Conservation (phyloP, 495 filamentous ascomycete genomes). For the Hypoxylon trugodes region DNA sequence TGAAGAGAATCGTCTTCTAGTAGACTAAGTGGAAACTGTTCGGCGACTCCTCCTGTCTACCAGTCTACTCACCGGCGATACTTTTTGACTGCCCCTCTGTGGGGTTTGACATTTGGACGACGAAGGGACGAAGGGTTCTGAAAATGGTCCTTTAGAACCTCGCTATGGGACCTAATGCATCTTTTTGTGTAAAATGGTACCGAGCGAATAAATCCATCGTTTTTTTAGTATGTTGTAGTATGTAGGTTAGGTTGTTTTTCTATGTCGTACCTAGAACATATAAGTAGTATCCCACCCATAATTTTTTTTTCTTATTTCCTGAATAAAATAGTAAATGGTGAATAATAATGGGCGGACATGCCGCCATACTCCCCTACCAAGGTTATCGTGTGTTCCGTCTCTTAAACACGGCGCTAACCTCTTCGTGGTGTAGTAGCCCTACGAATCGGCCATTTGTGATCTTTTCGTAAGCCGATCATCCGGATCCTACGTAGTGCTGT, state of each 20-base stretch:
- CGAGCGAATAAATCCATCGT: conserved; percentile 9
- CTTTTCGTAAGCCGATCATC: conserved; percentile 31
- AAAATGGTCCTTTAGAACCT: not conserved
- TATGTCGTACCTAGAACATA: not conserved
- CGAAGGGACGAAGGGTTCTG: not conserved
- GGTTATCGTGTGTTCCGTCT: conserved; percentile 29
- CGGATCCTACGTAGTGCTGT: conserved; percentile 3
- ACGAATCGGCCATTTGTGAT: conserved; percentile 29
- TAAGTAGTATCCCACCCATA: too few species aligned
- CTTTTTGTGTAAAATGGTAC: conserved; percentile 1
- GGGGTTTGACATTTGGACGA: conserved; percentile 24
- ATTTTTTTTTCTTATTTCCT: too few species aligned
- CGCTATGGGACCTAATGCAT: not conserved
- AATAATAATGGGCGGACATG: conserved; percentile 4
- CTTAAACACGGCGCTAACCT: conserved; percentile 25
- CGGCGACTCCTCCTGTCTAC: conserved; percentile 24
- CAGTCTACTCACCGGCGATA: conserved; percentile 19
- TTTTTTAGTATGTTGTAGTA: not conserved
- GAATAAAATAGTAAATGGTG: too few species aligned
- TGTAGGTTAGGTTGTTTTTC: not conserved
- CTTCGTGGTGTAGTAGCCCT: conserved; percentile 33
- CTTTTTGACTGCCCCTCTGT: conserved; percentile 28
- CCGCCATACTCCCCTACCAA: conserved; percentile 8
- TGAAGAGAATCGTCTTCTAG: conserved; percentile 18
- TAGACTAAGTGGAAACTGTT: conserved; percentile 32